Evolutionary conservation across 257 asterid species (phyloP).

Genomic region (Marsdenia floribunda): DNA sequence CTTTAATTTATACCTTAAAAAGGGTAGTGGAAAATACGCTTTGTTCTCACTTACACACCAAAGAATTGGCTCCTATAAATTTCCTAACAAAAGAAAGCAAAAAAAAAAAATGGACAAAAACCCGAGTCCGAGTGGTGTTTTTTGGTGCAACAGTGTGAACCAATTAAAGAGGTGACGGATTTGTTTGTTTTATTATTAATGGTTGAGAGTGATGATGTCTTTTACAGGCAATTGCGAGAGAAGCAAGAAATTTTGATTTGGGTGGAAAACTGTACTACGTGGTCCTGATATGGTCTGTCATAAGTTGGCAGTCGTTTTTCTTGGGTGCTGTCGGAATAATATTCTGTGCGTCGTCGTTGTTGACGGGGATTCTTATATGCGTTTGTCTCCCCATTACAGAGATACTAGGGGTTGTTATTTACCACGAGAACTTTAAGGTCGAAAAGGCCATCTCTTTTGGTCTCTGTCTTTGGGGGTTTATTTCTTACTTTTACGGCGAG

Average conservation of each 20-base stretch:
- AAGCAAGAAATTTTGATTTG: constrained; percentile 17
- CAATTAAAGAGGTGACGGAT: too few species aligned
- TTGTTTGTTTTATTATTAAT: not conserved
- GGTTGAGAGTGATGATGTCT: too few species aligned
- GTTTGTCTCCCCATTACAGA: constrained; percentile 17
- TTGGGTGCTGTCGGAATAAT: constrained; percentile 21
- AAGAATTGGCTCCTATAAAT: too few species aligned
- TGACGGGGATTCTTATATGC: constrained; percentile 18
- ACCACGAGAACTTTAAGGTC: constrained; percentile 15
- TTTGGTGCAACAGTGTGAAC: too few species aligned
- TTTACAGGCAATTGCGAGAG: constrained; percentile 19
- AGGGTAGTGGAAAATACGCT: too few species aligned
- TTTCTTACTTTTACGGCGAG: not conserved
- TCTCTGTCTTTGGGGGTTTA: constrained; percentile 29
- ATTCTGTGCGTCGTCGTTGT: constrained; percentile 23
- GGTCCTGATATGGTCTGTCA: constrained; percentile 17
- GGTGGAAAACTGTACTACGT: constrained; percentile 22
- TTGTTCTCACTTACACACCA: too few species aligned
- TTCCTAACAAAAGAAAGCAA: too few species aligned
- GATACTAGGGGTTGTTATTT: constrained; percentile 17
- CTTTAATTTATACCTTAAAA: too few species aligned
- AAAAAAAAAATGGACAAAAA: too few species aligned
- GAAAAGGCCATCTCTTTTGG: constrained; percentile 23
- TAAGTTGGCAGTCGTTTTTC: constrained; percentile 25
- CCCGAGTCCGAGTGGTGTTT: too few species aligned